phyloP scores from a whole-genome alignment of 1,284 basidiomycete genomes.

The Ustilago esculenta region DNA sequence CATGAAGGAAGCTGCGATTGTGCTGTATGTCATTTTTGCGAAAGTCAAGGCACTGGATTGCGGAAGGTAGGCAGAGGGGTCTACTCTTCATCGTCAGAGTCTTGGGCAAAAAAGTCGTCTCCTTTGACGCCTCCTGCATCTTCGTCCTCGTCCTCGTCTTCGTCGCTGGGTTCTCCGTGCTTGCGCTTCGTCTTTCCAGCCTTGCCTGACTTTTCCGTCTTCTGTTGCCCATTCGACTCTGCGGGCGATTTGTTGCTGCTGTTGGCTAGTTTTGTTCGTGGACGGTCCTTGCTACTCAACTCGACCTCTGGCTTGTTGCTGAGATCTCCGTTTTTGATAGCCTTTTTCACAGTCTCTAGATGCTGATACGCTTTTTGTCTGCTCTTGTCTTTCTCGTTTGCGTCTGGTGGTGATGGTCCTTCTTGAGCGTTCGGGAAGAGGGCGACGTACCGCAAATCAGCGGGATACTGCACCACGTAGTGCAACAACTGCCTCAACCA shows the following conservation, averaged over 20 bases:
- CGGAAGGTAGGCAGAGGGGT: no score
- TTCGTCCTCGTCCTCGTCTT: constrained; percentile 6
- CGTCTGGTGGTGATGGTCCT: constrained; percentile 16
- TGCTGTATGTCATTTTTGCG: no score
- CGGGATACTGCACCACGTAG: constrained; percentile 43
- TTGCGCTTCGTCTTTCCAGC: constrained; percentile 30
- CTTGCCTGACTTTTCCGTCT: constrained; percentile 23
- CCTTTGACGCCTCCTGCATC: constrained; percentile 24
- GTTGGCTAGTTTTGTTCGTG: constrained; percentile 12
- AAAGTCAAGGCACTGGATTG: no score
- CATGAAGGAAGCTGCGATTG: no score
- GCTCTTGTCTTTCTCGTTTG: constrained; percentile 31
- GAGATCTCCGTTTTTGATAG: constrained; percentile 34
- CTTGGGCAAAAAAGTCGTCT: constrained; percentile 51
- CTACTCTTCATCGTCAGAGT: constrained; percentile 40
- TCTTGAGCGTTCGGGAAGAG: constrained; percentile 36
- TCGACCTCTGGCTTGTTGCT: constrained; percentile 51
- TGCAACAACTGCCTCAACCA: constrained; percentile 33
- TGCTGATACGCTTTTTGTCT: constrained; percentile 35
- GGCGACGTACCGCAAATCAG: constrained; percentile 44
- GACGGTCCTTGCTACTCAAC: constrained; percentile 26
- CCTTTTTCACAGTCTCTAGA: constrained; percentile 32
- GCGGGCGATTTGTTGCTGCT: constrained; percentile 1
- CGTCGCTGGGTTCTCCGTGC: constrained; percentile 19
- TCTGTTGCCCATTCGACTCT: constrained; percentile 10